Evolutionary conservation across 1,284 basidiomycete genomes (phyloP).

Genomic region (Cryptococcus sp.): DNA sequence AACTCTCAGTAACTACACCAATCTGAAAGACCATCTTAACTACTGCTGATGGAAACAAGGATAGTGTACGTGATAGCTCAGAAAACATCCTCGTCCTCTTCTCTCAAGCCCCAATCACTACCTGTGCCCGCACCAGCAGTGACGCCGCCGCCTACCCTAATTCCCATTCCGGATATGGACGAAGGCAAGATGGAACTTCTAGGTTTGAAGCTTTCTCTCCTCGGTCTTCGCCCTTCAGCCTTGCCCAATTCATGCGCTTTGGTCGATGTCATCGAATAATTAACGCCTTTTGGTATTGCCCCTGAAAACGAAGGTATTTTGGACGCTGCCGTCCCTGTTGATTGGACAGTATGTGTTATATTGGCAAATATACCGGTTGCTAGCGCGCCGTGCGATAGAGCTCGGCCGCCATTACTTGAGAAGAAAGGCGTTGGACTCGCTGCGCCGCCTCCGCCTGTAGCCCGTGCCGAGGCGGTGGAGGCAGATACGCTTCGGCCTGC

Average conservation of each 20-base stretch:
- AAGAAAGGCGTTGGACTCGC: background rate
- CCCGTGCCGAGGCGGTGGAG: background rate
- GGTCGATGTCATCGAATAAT: constrained; percentile 7
- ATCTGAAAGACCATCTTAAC: no score
- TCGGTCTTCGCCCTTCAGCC: constrained; percentile 61
- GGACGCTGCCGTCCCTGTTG: background rate
- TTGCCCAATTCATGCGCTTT: constrained; percentile 54
- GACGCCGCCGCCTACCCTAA: constrained; percentile 6
- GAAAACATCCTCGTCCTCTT: constrained; percentile 28
- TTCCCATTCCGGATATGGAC: constrained; percentile 5
- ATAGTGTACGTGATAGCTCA: background rate
- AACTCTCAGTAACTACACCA: no score
- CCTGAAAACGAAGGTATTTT: background rate
- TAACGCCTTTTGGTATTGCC: background rate
- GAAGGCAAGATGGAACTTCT: constrained; percentile 21
- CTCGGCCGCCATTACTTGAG: background rate
- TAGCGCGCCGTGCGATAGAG: background rate
- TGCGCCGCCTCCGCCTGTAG: background rate
- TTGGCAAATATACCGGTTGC: background rate
- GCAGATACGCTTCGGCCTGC: background rate
- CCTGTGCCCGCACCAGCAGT: no score
- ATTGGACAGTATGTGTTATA: background rate
- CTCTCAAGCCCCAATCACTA: constrained; percentile 4
- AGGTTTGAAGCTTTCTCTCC: constrained; percentile 62
- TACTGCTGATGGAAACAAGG: no score